These are phyloP conservation scores for Penicillium silybi DNA, from an alignment of 495 filamentous ascomycete genomes.

Conservation along the genomic window DNA sequence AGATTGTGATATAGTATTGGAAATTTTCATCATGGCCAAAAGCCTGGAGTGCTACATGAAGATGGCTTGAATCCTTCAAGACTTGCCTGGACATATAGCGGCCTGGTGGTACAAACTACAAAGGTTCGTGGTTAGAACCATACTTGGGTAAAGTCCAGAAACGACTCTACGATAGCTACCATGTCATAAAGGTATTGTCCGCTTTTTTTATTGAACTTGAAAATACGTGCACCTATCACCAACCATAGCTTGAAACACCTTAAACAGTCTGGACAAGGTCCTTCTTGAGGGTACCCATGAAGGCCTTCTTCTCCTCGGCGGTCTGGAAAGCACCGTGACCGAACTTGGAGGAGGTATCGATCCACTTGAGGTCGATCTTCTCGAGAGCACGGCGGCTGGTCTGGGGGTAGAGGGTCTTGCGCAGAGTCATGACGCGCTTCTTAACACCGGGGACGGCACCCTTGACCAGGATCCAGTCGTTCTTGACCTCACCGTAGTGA, in stretches of 20 bases:
- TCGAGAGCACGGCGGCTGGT: slow-evolving; percentile 90
- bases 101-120: no score
- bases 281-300: slow-evolving; percentile 99
- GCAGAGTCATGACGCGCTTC: slow-evolving; percentile 98
- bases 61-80: no score
- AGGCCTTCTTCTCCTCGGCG: slow-evolving; percentile 94
- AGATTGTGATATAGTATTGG: no score
- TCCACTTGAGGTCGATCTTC: slow-evolving; percentile 99
- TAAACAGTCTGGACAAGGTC: slow-evolving; percentile 74
- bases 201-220: slow-evolving; percentile 48
- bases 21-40: no score
- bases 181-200: slow-evolving; percentile 32
- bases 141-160: no score
- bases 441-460: slow-evolving; percentile 96
- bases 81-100: no score
- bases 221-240: slow-evolving; percentile 41
- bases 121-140: no score
- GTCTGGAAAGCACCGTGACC: slow-evolving; percentile 99
- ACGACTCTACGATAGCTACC: not conserved
- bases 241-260: slow-evolving; percentile 47
- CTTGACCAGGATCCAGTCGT: slow-evolving; percentile 98
- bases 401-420: slow-evolving; percentile 99
- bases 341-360: slow-evolving; percentile 99
- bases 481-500: slow-evolving; percentile 98
- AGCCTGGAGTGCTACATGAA: no score